phyloP scores from a whole-genome alignment of 331 rosid species.

The Acacia pycnantha region DNA sequence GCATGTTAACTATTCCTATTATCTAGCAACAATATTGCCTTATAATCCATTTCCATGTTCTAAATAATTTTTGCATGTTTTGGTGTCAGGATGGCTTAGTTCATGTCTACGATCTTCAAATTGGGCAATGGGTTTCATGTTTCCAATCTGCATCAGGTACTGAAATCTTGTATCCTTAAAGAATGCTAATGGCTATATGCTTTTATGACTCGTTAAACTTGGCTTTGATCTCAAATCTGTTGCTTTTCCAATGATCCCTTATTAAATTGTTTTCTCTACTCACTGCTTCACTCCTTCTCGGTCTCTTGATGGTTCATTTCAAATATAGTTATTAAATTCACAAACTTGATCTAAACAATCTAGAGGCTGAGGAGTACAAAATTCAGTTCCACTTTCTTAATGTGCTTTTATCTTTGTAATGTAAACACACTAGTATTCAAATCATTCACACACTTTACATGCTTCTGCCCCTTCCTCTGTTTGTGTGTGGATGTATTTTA shows the following conservation, averaged over 20 bases:
- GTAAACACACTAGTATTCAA: not conserved
- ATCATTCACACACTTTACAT: not conserved
- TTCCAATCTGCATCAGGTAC: conserved; percentile 90
- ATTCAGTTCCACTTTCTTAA: not conserved
- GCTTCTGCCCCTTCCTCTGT: not conserved
- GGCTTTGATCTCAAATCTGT: conserved; percentile 15
- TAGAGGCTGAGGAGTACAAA: not conserved
- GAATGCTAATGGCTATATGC: not conserved
- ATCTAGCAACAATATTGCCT: conserved; percentile 21
- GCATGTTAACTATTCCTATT: conserved; percentile 19
- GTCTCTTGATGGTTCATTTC: not conserved
- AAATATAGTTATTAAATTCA: not conserved
- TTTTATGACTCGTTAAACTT: conserved; percentile 25
- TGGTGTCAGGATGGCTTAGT: conserved; percentile 75
- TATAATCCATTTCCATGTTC: not conserved
- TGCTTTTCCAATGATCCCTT: not conserved
- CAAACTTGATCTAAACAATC: not conserved
- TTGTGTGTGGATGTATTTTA: too few species aligned
- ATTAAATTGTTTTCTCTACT: not conserved
- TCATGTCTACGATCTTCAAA: conserved; percentile 87
- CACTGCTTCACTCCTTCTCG: not conserved
- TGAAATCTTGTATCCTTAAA: conserved; percentile 24
- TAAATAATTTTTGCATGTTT: conserved; percentile 13
- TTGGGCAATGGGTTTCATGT: conserved; percentile 90
- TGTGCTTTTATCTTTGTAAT: conserved; percentile 4